phyloP scores from a whole-genome alignment of 257 asterid genomes.

The Capsicum chinense region DNA sequence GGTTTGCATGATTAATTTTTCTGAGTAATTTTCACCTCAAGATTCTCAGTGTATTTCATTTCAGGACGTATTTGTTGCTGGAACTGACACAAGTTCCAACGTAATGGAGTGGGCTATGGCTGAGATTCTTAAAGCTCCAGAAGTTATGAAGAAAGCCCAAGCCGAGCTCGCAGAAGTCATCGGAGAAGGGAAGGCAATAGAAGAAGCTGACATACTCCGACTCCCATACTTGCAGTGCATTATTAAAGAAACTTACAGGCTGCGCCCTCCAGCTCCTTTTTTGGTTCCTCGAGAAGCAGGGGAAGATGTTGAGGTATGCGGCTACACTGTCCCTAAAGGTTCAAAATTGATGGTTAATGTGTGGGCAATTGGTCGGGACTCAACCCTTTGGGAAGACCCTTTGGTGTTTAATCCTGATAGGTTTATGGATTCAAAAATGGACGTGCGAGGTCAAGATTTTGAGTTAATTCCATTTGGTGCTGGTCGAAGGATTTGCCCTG shows the following conservation, averaged over 20 bases:
- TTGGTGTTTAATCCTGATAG: slow-evolving; percentile 26
- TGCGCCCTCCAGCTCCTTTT: slow-evolving; percentile 26
- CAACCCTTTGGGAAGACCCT: slow-evolving; percentile 22
- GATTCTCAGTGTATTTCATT: neutral
- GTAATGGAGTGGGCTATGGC: slow-evolving; percentile 27
- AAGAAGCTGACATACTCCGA: slow-evolving; percentile 7
- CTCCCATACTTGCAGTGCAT: slow-evolving; percentile 27
- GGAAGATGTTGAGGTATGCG: slow-evolving; percentile 26
- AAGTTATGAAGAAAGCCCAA: slow-evolving; percentile 21
- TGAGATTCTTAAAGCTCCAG: slow-evolving; percentile 18
- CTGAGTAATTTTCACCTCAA: neutral
- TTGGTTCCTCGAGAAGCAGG: slow-evolving; percentile 15
- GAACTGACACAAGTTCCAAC: slow-evolving; percentile 18
- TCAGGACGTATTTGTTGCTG: slow-evolving; percentile 29
- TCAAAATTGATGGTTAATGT: slow-evolving; percentile 12
- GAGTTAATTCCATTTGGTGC: slow-evolving; percentile 35
- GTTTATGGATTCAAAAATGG: slow-evolving; percentile 8
- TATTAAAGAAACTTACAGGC: slow-evolving; percentile 22
- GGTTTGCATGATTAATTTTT: neutral
- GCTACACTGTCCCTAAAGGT: slow-evolving; percentile 27
- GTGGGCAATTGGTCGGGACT: slow-evolving; percentile 33
- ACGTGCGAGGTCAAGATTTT: slow-evolving; percentile 24
- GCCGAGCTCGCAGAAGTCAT: neutral
- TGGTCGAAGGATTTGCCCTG: slow-evolving; percentile 33
- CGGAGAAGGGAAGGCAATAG: slow-evolving; percentile 19